These are phyloP conservation scores for Candida dubliniensis DNA, from an alignment of 1,139 yeast species.

Conservation along the genomic window DNA sequence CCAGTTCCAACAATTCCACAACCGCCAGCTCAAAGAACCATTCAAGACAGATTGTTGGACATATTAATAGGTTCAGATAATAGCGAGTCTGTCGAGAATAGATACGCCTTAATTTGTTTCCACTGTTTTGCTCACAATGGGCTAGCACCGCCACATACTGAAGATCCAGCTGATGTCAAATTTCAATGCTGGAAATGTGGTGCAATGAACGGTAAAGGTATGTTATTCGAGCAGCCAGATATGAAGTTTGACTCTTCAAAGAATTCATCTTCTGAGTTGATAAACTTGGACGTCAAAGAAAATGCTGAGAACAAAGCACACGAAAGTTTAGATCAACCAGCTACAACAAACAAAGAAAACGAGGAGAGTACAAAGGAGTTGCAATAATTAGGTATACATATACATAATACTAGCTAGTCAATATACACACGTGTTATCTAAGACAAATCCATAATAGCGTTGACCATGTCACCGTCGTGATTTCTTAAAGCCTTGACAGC, in stretches of 20 bases:
- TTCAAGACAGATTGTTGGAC: conserved; percentile 50
- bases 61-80: conserved; percentile 72
- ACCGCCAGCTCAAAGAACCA: conserved; percentile 18
- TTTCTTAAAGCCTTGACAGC: conserved; percentile 88
- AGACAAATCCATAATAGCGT: conserved; percentile 90
- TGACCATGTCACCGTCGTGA: conserved; percentile 93
- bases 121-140: conserved; percentile 75
- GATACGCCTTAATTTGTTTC: conserved; percentile 74
- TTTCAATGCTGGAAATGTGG: conserved; percentile 81
- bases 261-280: neutral
- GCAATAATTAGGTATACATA: neutral
- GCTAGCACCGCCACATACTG: conserved; percentile 70
- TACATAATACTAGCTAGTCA: neutral
- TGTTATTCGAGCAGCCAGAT: conserved; percentile 11
- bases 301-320: too few relatives aligned
- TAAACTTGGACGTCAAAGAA: neutral
- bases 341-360: neutral
- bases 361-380: neutral
- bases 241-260: neutral
- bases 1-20: conserved; percentile 2
- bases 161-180: conserved; percentile 51
- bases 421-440: conserved; percentile 12
- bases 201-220: conserved; percentile 44
- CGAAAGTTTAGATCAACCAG: too few relatives aligned
- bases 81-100: conserved; percentile 54